Conservation (phyloP, 352 stramenopile genomes). For the Globisporangium carolinianum region DNA sequence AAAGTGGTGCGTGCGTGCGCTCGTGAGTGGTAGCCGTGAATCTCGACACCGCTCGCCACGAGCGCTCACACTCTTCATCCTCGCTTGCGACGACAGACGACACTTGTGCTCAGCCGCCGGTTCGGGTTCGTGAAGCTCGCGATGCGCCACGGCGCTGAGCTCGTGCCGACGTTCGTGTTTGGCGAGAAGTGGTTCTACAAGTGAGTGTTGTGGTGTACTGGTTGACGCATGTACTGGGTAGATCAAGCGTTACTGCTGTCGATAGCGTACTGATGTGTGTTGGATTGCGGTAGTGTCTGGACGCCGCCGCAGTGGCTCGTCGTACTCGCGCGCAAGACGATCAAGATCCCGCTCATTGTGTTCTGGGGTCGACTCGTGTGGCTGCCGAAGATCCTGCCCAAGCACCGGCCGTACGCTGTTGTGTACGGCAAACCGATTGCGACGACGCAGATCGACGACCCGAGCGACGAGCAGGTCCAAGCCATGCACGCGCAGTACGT, state of each 20-base stretch:
- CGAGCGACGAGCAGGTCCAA: conserved; percentile 53
- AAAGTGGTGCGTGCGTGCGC: conserved; percentile 20
- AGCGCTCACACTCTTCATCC: background rate
- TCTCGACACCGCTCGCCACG: background rate
- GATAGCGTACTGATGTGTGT: no score
- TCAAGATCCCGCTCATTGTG: conserved; percentile 70
- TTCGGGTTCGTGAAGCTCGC: conserved; percentile 78
- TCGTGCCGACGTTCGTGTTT: conserved; percentile 77
- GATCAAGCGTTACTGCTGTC: no score
- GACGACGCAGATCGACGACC: conserved; percentile 40
- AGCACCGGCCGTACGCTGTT: conserved; percentile 54
- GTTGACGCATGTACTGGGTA: no score
- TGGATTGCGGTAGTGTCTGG: conserved; percentile 35
- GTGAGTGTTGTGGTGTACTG: background rate
- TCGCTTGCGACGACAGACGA: conserved; percentile 17
- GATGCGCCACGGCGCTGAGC: conserved; percentile 64
- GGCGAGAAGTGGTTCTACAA: conserved; percentile 65
- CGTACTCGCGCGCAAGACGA: conserved; percentile 53
- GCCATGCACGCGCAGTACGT: conserved; percentile 53
- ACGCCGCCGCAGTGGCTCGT: conserved; percentile 55
- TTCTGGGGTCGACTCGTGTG: conserved; percentile 80
- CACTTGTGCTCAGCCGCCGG: conserved; percentile 71
- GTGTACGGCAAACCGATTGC: conserved; percentile 70
- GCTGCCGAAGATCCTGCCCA: conserved; percentile 30
- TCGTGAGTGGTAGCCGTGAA: background rate